These are phyloP conservation scores for Pseudognaphalium luteoalbum DNA, from an alignment of 129 eudicot genomes.

Conservation along the genomic window DNA sequence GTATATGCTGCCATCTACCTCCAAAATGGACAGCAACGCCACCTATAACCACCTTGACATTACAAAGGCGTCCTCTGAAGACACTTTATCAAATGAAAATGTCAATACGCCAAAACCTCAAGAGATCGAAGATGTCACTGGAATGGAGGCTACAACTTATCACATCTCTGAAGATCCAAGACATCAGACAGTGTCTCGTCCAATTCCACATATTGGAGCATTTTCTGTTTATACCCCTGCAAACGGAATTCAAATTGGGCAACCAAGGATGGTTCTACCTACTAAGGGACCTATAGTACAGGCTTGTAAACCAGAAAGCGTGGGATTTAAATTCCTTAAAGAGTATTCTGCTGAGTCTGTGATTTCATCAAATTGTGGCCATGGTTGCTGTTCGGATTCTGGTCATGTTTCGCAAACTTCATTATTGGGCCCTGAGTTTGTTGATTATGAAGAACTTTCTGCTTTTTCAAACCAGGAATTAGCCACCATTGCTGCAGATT, in stretches of 20 bases:
- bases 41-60: slow-evolving; percentile 35
- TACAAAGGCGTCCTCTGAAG: slow-evolving; percentile 46
- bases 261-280: slow-evolving; percentile 32
- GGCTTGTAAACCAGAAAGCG: slow-evolving; percentile 41
- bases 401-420: slow-evolving; percentile 35
- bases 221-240: slow-evolving; percentile 46
- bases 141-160: slow-evolving; percentile 7
- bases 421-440: slow-evolving; percentile 71
- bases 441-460: slow-evolving; percentile 65
- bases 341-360: slow-evolving; percentile 42
- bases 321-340: slow-evolving; percentile 46
- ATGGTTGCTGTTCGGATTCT: slow-evolving; percentile 62
- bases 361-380: slow-evolving; percentile 63
- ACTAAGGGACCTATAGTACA: slow-evolving; percentile 56
- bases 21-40: slow-evolving; percentile 1
- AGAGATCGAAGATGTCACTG: slow-evolving; percentile 19
- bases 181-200: slow-evolving; percentile 36
- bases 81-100: slow-evolving; percentile 48
- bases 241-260: slow-evolving; percentile 21
- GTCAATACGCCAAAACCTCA: slow-evolving; percentile 29
- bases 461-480: slow-evolving; percentile 51
- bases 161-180: slow-evolving; percentile 19
- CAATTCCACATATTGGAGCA: slow-evolving; percentile 57
- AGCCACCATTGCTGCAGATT: slow-evolving; percentile 59
- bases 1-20: slow-evolving; percentile 1